Base-by-base conservation (phyloP, 805 yeast species). In the Priceomyces medius region DNA sequence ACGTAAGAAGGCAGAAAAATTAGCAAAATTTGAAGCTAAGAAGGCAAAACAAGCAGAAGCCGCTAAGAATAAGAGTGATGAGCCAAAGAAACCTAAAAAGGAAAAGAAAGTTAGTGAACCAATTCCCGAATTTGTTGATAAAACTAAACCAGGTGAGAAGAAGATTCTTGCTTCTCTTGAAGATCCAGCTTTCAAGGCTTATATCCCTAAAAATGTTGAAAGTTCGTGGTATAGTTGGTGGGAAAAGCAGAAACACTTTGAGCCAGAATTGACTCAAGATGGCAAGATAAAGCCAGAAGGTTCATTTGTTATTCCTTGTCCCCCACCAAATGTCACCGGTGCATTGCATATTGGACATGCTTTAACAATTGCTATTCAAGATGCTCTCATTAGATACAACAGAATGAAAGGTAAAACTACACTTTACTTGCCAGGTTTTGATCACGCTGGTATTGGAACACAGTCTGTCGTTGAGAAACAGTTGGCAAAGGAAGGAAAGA, bases 271-370 rank as follows among this genome's bases (percentile, higher is more conserved):
- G 51, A 74, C 83, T 34, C 76, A 69, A 43, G 82, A 83, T 57
- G 97, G 97, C 35, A 67, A 81, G 35, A 57, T 79, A 51, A 83
- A 83, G 60, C 86, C 93, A 32, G 90, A 81, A 58, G 98, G 98
- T 53, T 60, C 75, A 14, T 93, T 91, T 68, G 77, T 85, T 48
- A 88, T 93, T 56, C 97, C 98, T 29, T 93, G 96, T n/a, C 99
- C 99, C 29, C 99, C 99, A 48, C 99, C 99, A 61, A 93, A 93
- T 64, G 96, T 93, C 50, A 93, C 99, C 36, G 99, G 99, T 70
- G 97, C 98, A 35, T 77, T 93, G 53, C 99, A 93, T 67, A 93
- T 93, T 66, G 99, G 99, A 54, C 99, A 93, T 66, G 99, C 98
- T 20, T 77, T 93, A 63, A 93, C 99, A 13, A 87, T 90, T 47